A percentile compares a stretch with the other conserved stretches of the same genome.
Conservation (phyloP, 495 filamentous ascomycete genomes). For the Aspergillus carlsbadensis region DNA sequence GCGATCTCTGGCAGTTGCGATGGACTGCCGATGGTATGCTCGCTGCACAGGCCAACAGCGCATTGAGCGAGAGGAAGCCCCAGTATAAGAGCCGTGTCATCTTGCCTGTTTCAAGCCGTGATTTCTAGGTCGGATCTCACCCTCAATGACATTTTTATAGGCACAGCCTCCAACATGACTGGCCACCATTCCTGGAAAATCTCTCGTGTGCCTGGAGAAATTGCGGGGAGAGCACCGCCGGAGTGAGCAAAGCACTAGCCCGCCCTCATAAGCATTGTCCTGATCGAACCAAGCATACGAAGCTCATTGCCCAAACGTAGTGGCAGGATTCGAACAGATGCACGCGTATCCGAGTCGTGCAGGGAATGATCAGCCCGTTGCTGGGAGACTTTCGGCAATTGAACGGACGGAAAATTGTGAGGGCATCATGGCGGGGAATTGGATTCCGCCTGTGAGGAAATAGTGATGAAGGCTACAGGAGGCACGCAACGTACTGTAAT, state of each 20-base stretch:
- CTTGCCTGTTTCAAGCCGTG: too few relatives aligned
- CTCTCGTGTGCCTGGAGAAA: constrained; percentile 13
- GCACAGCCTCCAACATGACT: neutral
- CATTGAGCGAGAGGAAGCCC: constrained; percentile 9
- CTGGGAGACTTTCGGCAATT: neutral
- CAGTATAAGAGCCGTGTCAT: constrained; percentile 4
- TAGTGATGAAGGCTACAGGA: neutral
- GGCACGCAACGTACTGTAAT: neutral
- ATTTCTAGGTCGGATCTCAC: neutral
- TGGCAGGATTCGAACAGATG: neutral
- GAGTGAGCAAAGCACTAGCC: neutral
- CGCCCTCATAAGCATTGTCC: constrained; percentile 3
- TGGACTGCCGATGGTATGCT: constrained; percentile 7
- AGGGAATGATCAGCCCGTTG: neutral
- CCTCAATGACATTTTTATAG: neutral
- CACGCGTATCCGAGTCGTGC: neutral
- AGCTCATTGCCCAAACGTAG: neutral
- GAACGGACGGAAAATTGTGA: constrained; percentile 19
- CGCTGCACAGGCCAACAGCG: constrained; percentile 11
- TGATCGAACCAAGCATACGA: constrained; percentile 13
- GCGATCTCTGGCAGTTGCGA: constrained; percentile 13
- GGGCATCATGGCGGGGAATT: constrained; percentile 21
- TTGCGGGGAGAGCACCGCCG: constrained; percentile 11
- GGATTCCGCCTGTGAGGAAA: constrained; percentile 23
- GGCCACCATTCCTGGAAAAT: constrained; percentile 14